Conservation (phyloP, 345 rosid species). For the Dipteronia dyeriana region DNA sequence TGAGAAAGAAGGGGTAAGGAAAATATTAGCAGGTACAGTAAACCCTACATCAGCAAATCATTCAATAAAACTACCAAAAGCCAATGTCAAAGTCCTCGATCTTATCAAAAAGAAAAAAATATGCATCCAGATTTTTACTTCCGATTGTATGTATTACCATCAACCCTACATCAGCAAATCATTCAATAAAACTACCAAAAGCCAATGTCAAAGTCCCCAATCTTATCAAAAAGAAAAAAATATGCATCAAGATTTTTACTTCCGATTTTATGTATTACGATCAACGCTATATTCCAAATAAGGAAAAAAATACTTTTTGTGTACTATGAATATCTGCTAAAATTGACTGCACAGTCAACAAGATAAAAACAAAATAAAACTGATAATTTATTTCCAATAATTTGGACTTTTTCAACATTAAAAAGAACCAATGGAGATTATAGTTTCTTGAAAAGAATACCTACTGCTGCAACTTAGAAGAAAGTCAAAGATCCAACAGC, state of each 20-base stretch:
- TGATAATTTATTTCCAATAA: background rate
- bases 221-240: background rate
- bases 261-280: background rate
- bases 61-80: background rate
- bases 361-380: background rate
- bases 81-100: background rate
- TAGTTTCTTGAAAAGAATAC: background rate
- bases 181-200: background rate
- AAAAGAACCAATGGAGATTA: background rate
- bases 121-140: background rate
- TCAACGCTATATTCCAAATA: background rate
- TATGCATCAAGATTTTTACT: background rate
- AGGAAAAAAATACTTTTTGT: background rate
- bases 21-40: background rate
- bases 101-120: background rate
- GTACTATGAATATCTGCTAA: background rate
- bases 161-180: background rate
- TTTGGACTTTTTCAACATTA: background rate
- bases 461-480: constrained; percentile 2
- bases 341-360: background rate
- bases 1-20: background rate
- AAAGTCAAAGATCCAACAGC: constrained; percentile 20
- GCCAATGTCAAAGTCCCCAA: background rate
- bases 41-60: background rate
- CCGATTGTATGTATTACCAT: background rate